Evolutionary conservation across 306 rosid genomes (phyloP).

Genomic region (Prunus mume): DNA sequence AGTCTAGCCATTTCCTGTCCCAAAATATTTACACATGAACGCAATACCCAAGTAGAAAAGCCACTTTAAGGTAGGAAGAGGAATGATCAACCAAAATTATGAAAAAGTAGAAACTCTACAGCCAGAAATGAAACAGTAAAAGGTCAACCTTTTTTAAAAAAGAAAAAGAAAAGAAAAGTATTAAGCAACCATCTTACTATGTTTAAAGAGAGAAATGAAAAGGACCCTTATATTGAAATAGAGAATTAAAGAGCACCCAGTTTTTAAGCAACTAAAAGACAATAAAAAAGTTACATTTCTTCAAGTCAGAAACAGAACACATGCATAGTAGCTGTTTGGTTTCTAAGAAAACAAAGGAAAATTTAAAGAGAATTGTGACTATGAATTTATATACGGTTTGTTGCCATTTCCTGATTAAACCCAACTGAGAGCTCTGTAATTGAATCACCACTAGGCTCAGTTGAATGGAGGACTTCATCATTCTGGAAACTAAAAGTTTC

Average conservation of each 20-base stretch:
- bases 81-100: background rate
- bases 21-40: background rate
- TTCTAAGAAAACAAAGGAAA: too few species aligned
- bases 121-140: background rate
- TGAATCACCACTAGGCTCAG: background rate
- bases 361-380: too few species aligned
- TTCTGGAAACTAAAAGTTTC: background rate
- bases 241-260: background rate
- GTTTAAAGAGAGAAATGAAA: background rate
- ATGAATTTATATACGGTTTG: too few species aligned
- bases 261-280: background rate
- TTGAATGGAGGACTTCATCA: too few species aligned
- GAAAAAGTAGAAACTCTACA: background rate
- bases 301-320: background rate
- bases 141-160: too few species aligned
- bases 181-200: background rate
- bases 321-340: too few species aligned
- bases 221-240: background rate
- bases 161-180: background rate
- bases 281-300: background rate
- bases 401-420: too few species aligned
- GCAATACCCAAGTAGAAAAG: background rate
- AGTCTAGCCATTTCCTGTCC: slow-evolving; percentile 1
- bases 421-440: background rate
- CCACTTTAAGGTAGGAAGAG: background rate